Percentiles rank a stretch among this genome's conserved stretches.
These are phyloP conservation scores for Pholiota conissans DNA, from an alignment of 768 basidiomycete species.

Conservation along the genomic window DNA sequence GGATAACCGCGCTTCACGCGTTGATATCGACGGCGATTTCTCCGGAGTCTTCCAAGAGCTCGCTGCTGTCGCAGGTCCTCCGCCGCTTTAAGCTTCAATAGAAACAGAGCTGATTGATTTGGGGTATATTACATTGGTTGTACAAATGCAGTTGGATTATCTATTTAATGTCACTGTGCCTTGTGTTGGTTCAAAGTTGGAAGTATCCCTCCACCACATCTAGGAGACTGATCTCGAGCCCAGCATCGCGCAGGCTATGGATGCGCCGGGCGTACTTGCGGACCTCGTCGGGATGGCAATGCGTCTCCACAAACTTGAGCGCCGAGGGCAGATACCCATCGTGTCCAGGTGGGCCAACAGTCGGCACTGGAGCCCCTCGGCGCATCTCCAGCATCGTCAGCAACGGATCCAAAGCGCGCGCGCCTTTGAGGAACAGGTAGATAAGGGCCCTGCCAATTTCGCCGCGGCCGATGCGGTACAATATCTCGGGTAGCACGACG, in stretches of 20 bases:
- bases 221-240: conserved; percentile 11
- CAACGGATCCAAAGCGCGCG: conserved; percentile 7
- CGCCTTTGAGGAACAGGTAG: conserved; percentile 11
- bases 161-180: too few species aligned
- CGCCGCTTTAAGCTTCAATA: conserved; percentile 7
- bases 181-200: conserved; percentile 1
- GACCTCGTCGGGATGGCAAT: conserved; percentile 3
- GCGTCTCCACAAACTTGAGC: conserved; percentile 11
- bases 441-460: conserved; percentile 9
- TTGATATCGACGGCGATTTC: conserved; percentile 18
- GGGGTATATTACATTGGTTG: too few species aligned
- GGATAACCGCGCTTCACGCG: conserved; percentile 14
- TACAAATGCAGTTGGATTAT: too few species aligned
- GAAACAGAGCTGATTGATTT: too few species aligned
- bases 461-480: conserved; percentile 4
- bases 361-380: background rate
- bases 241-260: conserved; percentile 3
- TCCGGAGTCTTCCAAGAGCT: conserved; percentile 13
- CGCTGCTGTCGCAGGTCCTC: conserved; percentile 11
- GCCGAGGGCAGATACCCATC: background rate
- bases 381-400: conserved; percentile 13
- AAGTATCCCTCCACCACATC: background rate
- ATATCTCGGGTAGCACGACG: background rate
- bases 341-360: background rate
- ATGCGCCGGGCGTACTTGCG: background rate